Conservation (phyloP, 352 stramenopile genomes). For the Pythium brachiatum region DNA sequence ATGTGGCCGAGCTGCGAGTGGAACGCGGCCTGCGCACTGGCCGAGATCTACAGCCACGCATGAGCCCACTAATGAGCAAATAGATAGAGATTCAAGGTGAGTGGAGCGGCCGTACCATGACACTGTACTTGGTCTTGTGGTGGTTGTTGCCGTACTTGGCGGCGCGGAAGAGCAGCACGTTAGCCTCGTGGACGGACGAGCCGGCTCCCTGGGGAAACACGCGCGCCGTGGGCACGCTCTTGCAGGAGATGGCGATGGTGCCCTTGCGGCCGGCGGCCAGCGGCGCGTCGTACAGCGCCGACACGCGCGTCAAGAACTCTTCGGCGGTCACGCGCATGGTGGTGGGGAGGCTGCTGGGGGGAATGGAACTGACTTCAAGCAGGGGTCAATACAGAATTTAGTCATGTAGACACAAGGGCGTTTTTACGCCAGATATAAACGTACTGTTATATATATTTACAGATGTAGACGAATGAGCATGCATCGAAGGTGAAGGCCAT, state of each 20-base stretch:
- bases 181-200: conserved; percentile 40
- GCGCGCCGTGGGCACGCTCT: conserved; percentile 44
- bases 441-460: not conserved
- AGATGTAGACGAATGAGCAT: not conserved
- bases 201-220: conserved; percentile 21
- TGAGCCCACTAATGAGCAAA: not conserved
- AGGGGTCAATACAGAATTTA: not conserved
- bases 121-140: conserved; percentile 86
- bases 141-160: conserved; percentile 86
- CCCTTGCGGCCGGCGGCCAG: conserved; percentile 35
- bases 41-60: conserved; percentile 42
- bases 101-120: conserved; percentile 37
- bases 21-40: conserved; percentile 57
- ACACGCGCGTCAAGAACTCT: conserved; percentile 59
- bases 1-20: conserved; percentile 66
- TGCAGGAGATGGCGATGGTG: conserved; percentile 61
- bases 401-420: not conserved
- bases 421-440: not conserved
- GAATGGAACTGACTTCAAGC: not conserved
- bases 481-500: no score
- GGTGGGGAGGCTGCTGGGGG: not conserved
- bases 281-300: conserved; percentile 48
- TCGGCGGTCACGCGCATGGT: conserved; percentile 63
- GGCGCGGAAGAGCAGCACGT: conserved; percentile 70
- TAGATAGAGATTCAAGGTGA: not conserved